Percentiles rank a stretch among this genome's conserved stretches.
Evolutionary conservation across 768 basidiomycete species (phyloP).

Genomic region (Termitomyces sp.): DNA sequence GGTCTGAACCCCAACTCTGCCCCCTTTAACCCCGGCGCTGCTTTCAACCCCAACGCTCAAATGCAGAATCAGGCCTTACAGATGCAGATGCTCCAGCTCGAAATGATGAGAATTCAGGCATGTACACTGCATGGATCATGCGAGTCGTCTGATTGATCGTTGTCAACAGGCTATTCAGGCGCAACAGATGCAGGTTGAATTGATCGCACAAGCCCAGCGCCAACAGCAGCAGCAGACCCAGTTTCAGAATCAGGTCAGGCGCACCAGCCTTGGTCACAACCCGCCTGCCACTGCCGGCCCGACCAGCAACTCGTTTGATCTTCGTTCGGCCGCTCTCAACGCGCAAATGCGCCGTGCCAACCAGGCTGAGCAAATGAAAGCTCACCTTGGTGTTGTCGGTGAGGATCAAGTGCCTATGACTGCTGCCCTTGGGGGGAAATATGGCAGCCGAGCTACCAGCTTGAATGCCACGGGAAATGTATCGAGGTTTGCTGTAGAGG

Average conservation of each 20-base stretch:
- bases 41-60: constrained; percentile 37
- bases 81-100: constrained; percentile 83
- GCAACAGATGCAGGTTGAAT: constrained; percentile 71
- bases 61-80: constrained; percentile 63
- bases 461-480: constrained; percentile 28
- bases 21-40: constrained; percentile 45
- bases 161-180: constrained; percentile 53
- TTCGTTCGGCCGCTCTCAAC: constrained; percentile 47
- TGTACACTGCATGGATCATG: constrained; percentile 14
- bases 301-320: constrained; percentile 54
- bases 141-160: constrained; percentile 4
- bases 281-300: constrained; percentile 76
- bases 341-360: constrained; percentile 61
- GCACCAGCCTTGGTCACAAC: constrained; percentile 40
- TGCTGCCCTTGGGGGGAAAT: constrained; percentile 70
- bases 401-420: constrained; percentile 77
- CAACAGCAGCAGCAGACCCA: constrained; percentile 45
- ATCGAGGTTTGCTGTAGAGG: constrained; percentile 29
- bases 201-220: constrained; percentile 52
- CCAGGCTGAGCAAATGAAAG: constrained; percentile 61
- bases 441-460: constrained; percentile 58
- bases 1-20: constrained; percentile 39
- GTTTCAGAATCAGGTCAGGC: constrained; percentile 38
- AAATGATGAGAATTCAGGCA: constrained; percentile 78
- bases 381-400: constrained; percentile 45